These are phyloP conservation scores for Geotrichum histeridarum DNA, from an alignment of 1,139 yeast species.

Conservation along the genomic window DNA sequence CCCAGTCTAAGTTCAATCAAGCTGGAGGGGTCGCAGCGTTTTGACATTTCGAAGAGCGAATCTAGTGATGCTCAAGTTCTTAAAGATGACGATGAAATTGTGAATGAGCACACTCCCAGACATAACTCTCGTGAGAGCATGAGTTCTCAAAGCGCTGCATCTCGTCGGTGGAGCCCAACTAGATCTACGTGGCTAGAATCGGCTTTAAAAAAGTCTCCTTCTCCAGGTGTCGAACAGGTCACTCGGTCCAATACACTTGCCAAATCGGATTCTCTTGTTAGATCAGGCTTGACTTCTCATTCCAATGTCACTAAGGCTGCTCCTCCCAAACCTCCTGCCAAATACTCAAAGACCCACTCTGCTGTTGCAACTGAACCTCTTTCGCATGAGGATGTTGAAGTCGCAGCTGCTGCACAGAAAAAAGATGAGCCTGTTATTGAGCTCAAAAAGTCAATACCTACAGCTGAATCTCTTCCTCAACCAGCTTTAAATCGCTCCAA, in stretches of 20 bases:
- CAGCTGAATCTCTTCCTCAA: not conserved
- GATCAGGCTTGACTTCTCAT: not conserved
- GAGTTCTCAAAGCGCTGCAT: conserved; percentile 13
- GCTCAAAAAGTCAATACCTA: not conserved
- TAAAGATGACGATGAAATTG: not conserved
- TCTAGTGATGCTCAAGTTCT: not conserved
- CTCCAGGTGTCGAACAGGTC: conserved; percentile 5
- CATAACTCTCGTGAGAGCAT: conserved; percentile 3
- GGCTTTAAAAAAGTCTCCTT: conserved; percentile 29
- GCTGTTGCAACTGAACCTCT: not conserved
- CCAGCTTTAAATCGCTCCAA: conserved; percentile 1
- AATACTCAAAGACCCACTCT: not conserved
- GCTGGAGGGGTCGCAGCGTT: too few relatives aligned
- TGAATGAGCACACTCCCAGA: not conserved
- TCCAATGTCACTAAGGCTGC: conserved; percentile 6
- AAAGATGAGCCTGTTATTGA: not conserved
- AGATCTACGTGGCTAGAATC: conserved; percentile 33
- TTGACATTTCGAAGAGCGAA: too few relatives aligned
- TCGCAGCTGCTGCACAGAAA: not conserved
- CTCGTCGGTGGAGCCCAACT: conserved; percentile 23
- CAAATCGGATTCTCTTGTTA: not conserved
- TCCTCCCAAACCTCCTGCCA: conserved; percentile 12
- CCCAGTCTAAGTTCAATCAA: too few relatives aligned
- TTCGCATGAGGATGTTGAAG: not conserved
- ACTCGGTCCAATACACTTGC: conserved; percentile 8